phyloP scores from a whole-genome alignment of 2,329 filamentous ascomycete genomes.

The Fusarium xyrophilum region DNA sequence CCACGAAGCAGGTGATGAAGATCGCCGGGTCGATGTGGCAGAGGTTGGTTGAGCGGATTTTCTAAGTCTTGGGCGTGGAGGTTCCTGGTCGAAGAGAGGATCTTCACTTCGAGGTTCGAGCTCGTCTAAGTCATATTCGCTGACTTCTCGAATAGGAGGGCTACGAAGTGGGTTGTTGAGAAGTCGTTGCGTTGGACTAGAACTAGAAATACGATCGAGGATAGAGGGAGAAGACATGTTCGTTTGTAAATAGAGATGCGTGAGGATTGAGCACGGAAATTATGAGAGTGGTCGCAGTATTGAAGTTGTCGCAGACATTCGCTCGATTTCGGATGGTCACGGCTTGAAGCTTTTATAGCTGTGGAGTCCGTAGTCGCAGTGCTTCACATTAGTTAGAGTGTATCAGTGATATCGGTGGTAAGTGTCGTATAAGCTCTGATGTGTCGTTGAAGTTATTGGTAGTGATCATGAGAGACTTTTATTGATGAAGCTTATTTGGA shows the following conservation, averaged over 20 bases:
- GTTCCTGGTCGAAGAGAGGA: slow-evolving; percentile 32
- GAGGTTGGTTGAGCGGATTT: slow-evolving; percentile 17
- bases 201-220: slow-evolving; percentile 40
- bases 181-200: slow-evolving; percentile 34
- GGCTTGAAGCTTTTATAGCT: not conserved
- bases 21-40: slow-evolving; percentile 12
- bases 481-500: slow-evolving; percentile 10
- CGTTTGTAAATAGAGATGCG: not conserved
- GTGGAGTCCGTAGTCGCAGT: not conserved
- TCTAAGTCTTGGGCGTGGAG: slow-evolving; percentile 34
- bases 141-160: slow-evolving; percentile 36
- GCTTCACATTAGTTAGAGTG: not conserved
- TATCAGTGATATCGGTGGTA: no score
- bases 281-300: not conserved
- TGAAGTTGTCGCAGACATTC: slow-evolving; percentile 17
- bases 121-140: slow-evolving; percentile 50
- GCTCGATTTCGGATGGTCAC: slow-evolving; percentile 12
- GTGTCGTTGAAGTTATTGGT: not conserved
- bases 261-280: not conserved
- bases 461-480: not conserved
- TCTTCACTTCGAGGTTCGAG: slow-evolving; percentile 49
- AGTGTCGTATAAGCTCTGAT: not conserved
- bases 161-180: slow-evolving; percentile 42
- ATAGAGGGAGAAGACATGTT: slow-evolving; percentile 43
- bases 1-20: slow-evolving; percentile 26